Conservation (phyloP, 2,329 filamentous ascomycete genomes). For the Anisogramma anomala region DNA sequence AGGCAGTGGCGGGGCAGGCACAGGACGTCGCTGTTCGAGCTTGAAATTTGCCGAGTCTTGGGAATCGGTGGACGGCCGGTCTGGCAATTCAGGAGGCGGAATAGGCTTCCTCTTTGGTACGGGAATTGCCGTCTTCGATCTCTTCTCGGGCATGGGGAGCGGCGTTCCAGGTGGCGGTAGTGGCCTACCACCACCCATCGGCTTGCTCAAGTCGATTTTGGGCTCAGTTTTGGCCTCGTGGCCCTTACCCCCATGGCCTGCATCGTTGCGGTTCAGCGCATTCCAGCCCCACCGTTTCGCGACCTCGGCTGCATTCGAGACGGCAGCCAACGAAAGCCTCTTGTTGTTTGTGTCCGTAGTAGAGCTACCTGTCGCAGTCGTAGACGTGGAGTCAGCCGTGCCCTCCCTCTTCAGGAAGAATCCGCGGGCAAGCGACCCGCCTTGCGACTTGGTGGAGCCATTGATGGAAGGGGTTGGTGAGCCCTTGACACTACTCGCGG, state of each 20-base stretch:
- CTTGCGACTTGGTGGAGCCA: slow-evolving; percentile 30
- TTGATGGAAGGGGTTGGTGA: slow-evolving; percentile 25
- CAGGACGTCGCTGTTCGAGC: slow-evolving; percentile 17
- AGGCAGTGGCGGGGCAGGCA: slow-evolving; percentile 38
- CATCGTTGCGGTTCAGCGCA: slow-evolving; percentile 36
- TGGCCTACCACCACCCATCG: slow-evolving; percentile 73
- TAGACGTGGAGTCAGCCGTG: slow-evolving; percentile 25
- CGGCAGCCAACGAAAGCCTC: slow-evolving; percentile 40
- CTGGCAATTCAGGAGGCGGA: slow-evolving; percentile 26
- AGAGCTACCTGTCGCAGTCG: slow-evolving; percentile 23
- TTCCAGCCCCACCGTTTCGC: slow-evolving; percentile 50
- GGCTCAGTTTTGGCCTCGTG: slow-evolving; percentile 16
- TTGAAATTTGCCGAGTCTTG: slow-evolving; percentile 5
- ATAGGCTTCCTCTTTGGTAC: slow-evolving; percentile 56
- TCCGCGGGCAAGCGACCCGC: slow-evolving; percentile 27
- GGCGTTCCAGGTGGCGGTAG: slow-evolving; percentile 72
- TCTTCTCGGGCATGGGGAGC: slow-evolving; percentile 56
- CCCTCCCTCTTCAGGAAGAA: slow-evolving; percentile 31
- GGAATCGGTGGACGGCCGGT: slow-evolving; percentile 11
- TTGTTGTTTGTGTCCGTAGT: slow-evolving; percentile 25
- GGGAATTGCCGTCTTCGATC: slow-evolving; percentile 44
- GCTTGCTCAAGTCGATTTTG: slow-evolving; percentile 42
- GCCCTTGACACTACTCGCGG: slow-evolving; percentile 20
- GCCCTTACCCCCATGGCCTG: slow-evolving; percentile 18
- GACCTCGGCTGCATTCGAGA: slow-evolving; percentile 43